These are phyloP conservation scores for Trametes versicolor DNA, from an alignment of 1,284 basidiomycete species.

Conservation along the genomic window DNA sequence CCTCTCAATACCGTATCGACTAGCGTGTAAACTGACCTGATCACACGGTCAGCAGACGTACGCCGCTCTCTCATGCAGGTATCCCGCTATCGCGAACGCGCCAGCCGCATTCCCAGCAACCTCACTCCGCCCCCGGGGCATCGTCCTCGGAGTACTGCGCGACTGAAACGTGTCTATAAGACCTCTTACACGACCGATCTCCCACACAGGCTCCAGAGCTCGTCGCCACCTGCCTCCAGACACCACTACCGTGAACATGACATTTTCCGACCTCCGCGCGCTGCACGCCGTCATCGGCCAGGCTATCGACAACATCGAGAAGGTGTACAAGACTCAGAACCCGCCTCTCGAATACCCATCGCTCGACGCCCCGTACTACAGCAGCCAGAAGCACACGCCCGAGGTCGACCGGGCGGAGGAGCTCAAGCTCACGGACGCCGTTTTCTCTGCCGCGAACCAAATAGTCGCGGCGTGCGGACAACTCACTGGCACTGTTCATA, in stretches of 20 bases:
- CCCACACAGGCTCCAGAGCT: neutral
- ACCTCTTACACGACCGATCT: neutral
- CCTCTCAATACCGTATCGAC: neutral
- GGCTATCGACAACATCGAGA: slow-evolving; percentile 73
- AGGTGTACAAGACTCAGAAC: slow-evolving; percentile 52
- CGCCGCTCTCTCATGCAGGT: slow-evolving; percentile 10
- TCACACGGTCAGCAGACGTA: slow-evolving; percentile 16
- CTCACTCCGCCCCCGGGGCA: neutral
- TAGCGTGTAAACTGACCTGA: slow-evolving; percentile 3
- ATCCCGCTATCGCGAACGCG: neutral
- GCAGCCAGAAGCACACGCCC: slow-evolving; percentile 43
- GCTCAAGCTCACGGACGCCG: slow-evolving; percentile 50
- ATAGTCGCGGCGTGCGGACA: slow-evolving; percentile 77
- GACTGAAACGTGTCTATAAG: neutral
- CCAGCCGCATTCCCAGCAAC: slow-evolving; percentile 14
- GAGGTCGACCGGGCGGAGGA: slow-evolving; percentile 26
- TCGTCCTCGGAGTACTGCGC: neutral
- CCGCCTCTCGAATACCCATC: slow-evolving; percentile 67
- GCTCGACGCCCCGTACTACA: slow-evolving; percentile 59
- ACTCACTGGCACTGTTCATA: slow-evolving; percentile 66
- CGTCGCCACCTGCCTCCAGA: slow-evolving; percentile 64
- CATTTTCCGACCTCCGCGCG: slow-evolving; percentile 68
- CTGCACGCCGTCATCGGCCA: slow-evolving; percentile 73
- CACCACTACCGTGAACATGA: slow-evolving; percentile 63
- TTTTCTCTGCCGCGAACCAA: slow-evolving; percentile 63